These are phyloP conservation scores for Marsdenia floribunda DNA, from an alignment of 257 asterid species.

Conservation along the genomic window DNA sequence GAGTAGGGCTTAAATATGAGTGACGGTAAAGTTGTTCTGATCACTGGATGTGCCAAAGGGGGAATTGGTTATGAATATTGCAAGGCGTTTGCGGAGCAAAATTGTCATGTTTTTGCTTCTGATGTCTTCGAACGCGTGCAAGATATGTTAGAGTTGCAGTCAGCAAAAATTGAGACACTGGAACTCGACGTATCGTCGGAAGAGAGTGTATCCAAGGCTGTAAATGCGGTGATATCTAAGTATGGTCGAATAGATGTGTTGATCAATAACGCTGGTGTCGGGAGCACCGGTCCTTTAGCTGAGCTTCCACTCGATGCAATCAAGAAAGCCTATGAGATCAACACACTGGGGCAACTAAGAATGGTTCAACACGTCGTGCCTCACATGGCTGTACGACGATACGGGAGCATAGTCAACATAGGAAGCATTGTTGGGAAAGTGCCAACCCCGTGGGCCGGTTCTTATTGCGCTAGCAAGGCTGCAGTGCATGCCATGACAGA, in stretches of 20 bases:
- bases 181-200: constrained; percentile 63
- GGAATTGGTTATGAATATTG: constrained; percentile 84
- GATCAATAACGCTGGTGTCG: constrained; percentile 75
- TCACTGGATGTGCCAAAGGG: constrained; percentile 77
- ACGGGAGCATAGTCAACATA: constrained; percentile 54
- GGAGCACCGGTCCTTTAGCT: constrained; percentile 60
- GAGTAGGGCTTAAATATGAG: constrained; percentile 20
- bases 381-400: constrained; percentile 44
- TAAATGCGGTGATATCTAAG: constrained; percentile 35
- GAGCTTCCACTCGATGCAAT: constrained; percentile 53
- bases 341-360: constrained; percentile 56
- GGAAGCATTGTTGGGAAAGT: constrained; percentile 68
- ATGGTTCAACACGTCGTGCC: constrained; percentile 61
- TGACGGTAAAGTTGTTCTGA: constrained; percentile 44
- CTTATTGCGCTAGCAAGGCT: constrained; percentile 69
- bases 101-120: constrained; percentile 57
- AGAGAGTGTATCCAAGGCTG: constrained; percentile 42
- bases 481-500: constrained; percentile 56
- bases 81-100: constrained; percentile 63
- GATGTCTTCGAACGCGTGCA: constrained; percentile 31
- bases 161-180: constrained; percentile 40
- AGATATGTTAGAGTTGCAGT: constrained; percentile 43
- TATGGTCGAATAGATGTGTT: constrained; percentile 47
- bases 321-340: constrained; percentile 45
- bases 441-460: constrained; percentile 80